Base-by-base conservation (phyloP, 1,284 basidiomycete species). In the Coniferiporia sulphurascens region DNA sequence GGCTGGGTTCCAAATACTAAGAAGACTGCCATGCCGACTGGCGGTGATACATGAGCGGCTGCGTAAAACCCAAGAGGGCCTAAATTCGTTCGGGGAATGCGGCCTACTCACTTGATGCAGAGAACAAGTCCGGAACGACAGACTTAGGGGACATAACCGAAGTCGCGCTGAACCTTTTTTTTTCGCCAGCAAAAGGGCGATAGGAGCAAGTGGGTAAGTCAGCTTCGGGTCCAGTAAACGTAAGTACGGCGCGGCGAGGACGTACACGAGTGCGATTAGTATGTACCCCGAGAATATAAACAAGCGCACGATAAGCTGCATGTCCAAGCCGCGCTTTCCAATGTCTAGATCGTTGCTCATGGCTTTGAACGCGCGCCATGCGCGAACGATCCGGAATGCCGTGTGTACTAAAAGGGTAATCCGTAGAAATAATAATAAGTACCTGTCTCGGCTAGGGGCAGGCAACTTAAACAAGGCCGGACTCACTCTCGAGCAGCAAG, bases 1-100 rank as follows among this genome's bases (percentile, higher is more conserved):
- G 65, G 50, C 65, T 75, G 74, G 32, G 72, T 72, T 5, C 72
- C 73, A 60, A 75, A 76, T 1, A 74, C 67, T 4, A 76, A 62
- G 52, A 74, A 72, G 2, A 74, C 63, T 9, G 67, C 71, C 13
- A 70, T 66, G 12, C 73, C 73, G 53, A 71, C 73, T 75, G 48
- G 34, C 44, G 34, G 17, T 17, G 46, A 34, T 27, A 27, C 27
- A 27, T 27, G 15, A 41, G 15, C 38, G 9, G 15, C 38, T 41
- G 27, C 5, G 27, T 27, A 27, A 27, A 27, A 2, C 27, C 27
- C 3, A 27, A 27, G 27, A 5, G 27, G n/a, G n/a, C n/a, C n/a
- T n/a, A n/a, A n/a, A 27, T 27, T 27, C 27, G 27, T 27, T 27
- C 27, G 27, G 27, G 41, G n/a, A 43, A 43, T 43, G n/a, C 41